Conservation (phyloP, 1,284 basidiomycete genomes). For the Ustilago esculenta region DNA sequence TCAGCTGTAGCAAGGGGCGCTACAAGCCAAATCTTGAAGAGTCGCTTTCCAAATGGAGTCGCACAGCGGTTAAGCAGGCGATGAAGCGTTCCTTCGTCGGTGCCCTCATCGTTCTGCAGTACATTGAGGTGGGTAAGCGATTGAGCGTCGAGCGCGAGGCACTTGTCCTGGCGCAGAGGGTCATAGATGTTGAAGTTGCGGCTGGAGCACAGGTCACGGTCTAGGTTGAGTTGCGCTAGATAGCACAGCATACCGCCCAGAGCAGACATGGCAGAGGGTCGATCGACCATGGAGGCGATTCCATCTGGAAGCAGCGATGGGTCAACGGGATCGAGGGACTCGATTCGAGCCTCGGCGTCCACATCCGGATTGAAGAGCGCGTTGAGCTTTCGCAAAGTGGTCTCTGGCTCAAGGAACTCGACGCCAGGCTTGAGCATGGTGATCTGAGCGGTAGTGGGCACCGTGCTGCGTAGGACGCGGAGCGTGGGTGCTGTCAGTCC, state of each 20-base stretch:
- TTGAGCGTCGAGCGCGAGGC: slow-evolving; percentile 64
- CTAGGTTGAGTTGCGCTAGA: slow-evolving; percentile 62
- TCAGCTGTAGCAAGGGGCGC: slow-evolving; percentile 56
- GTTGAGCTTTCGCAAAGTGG: slow-evolving; percentile 51
- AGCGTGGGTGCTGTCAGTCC: slow-evolving; percentile 53
- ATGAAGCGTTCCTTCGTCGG: slow-evolving; percentile 62
- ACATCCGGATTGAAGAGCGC: slow-evolving; percentile 53
- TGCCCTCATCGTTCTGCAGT: slow-evolving; percentile 64
- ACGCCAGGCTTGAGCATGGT: slow-evolving; percentile 62
- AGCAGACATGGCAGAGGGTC: slow-evolving; percentile 54
- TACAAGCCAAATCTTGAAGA: slow-evolving; percentile 65
- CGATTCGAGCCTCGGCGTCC: slow-evolving; percentile 33
- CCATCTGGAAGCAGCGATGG: slow-evolving; percentile 49
- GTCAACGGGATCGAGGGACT: slow-evolving; percentile 40
- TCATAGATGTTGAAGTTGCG: slow-evolving; percentile 64
- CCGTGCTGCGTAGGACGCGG: slow-evolving; percentile 56
- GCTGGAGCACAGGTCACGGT: slow-evolving; percentile 62
- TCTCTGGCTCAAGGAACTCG: slow-evolving; percentile 59
- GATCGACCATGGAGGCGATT: slow-evolving; percentile 53
- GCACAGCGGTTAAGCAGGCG: slow-evolving; percentile 65
- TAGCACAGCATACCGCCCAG: slow-evolving; percentile 64
- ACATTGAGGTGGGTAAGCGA: slow-evolving; percentile 65
- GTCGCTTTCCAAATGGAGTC: slow-evolving; percentile 65
- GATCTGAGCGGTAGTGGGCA: slow-evolving; percentile 56
- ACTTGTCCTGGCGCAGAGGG: slow-evolving; percentile 53